Base-by-base conservation (phyloP, 495 filamentous ascomycete species). In the Aspergillus biplanus region DNA sequence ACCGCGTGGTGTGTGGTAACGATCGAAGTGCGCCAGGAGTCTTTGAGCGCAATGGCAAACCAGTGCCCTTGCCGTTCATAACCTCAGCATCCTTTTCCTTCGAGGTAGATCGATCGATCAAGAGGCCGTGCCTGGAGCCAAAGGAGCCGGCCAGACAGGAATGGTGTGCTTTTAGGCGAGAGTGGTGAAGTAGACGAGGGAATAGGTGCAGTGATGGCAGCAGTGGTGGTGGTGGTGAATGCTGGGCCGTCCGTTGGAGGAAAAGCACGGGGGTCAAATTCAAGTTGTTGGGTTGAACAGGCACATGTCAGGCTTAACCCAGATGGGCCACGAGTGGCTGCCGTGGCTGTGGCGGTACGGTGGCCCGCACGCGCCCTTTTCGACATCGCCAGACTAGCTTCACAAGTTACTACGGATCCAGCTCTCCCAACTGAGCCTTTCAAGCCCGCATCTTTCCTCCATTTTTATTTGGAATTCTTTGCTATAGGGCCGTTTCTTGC, bases 31-130 rank as follows among this genome's bases (percentile, higher is more conserved):
- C 71, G 73, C 75, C 71, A 76, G 74, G 73, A 78, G 77, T 73
- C 73, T 71, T 50, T 74, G 75, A 77, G 77, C 79, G 78, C 79
- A 80, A 76, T 72, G 70, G 69, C 71, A 79, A 78, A 65, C 73
- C 73, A 73, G 66, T 78, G 76, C 77, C 75, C 75, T 72, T 76
- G 73, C 62, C 70, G 72, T 71, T 81, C 79, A 81, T 81, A 74
- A 71, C 78, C 75, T 81, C 75, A 79, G 71, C 78, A 81, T 81
- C 61, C 61, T 63, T 61, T 68, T 71, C 71, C 68, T 61, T 71
- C 62, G 48, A 48, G 33, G 34, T 57, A 37, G 52, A 60, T 60
- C 49, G 61, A 61, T 63, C 44, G 65, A 58, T 61, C 52, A 47
- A 56, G 52, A 61, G 57, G 58, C 53, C 42, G 54, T 53, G 64